Conservation (phyloP, 768 basidiomycete genomes). For the Hirschioporus abietinus region DNA sequence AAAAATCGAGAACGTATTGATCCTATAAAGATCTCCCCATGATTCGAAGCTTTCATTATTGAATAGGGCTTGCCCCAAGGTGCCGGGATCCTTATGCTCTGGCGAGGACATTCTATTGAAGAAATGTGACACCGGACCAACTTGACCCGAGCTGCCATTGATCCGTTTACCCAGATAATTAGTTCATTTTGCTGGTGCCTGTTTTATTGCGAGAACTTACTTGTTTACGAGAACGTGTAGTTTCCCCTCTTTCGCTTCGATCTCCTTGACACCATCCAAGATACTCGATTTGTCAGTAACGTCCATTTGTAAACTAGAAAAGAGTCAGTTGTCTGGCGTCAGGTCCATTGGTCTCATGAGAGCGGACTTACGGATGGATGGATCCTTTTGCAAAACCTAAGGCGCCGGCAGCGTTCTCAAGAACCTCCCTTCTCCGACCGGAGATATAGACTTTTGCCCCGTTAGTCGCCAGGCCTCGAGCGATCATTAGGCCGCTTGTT, state of each 20-base stretch:
- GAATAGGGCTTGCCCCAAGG: conserved; percentile 66
- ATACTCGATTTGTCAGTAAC: conserved; percentile 69
- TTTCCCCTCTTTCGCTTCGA: conserved; percentile 58
- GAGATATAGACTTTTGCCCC: conserved; percentile 82
- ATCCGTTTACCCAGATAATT: not conserved
- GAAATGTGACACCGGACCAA: conserved; percentile 58
- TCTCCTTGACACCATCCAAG: conserved; percentile 41
- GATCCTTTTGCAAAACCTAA: conserved; percentile 40
- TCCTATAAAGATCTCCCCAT: conserved; percentile 56
- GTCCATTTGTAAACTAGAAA: conserved; percentile 58
- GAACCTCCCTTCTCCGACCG: conserved; percentile 59
- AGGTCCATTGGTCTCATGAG: conserved; percentile 4
- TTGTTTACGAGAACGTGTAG: conserved; percentile 82
- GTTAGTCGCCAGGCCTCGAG: conserved; percentile 66
- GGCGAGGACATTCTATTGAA: conserved; percentile 50
- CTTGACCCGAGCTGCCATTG: conserved; percentile 61
- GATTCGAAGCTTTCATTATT: conserved; percentile 55
- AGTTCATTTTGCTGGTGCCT: not conserved
- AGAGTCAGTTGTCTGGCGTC: conserved; percentile 4
- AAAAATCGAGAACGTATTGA: conserved; percentile 74
- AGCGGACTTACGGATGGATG: conserved; percentile 50
- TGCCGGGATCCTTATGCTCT: conserved; percentile 56
- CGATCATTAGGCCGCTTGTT: conserved; percentile 52
- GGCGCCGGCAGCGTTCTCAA: conserved; percentile 48
- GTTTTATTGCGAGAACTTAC: conserved; percentile 31